phyloP scores from a whole-genome alignment of 129 eudicot species.

The Flaveria ramosissima region DNA sequence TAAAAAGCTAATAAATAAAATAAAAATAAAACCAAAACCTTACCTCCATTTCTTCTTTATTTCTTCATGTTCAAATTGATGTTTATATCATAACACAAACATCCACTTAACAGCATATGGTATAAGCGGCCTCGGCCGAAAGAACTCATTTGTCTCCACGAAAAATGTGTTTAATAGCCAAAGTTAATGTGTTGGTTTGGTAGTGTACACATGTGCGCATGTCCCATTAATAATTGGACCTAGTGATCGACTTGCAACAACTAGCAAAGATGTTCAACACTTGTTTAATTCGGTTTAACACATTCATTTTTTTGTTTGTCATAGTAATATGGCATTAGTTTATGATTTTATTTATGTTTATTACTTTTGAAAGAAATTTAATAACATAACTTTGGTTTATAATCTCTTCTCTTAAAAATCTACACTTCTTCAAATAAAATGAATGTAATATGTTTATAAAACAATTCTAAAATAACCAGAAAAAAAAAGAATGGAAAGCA shows the following conservation, averaged over 20 bases:
- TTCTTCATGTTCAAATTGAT: no score
- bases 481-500: not conserved
- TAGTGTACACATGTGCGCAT: not conserved
- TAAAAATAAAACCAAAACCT: not conserved
- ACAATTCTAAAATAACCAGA: not conserved
- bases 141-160: no score
- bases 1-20: not conserved
- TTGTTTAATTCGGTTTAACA: no score
- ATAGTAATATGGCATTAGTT: no score
- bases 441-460: no score
- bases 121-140: no score
- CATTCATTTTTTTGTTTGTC: no score
- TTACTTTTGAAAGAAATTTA: not conserved
- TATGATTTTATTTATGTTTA: no score
- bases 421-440: no score
- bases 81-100: no score
- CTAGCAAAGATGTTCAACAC: not conserved
- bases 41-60: not conserved
- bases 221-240: not conserved
- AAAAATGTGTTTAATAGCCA: not conserved
- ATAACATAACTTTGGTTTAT: not conserved
- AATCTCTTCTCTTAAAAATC: no score
- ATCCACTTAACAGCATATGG: no score
- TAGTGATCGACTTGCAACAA: not conserved
- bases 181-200: not conserved